A percentile compares a stretch with the other conserved stretches of the same genome.
These are phyloP conservation scores for Fusarium bulbicola DNA, from an alignment of 2,329 filamentous ascomycete species.

Conservation along the genomic window DNA sequence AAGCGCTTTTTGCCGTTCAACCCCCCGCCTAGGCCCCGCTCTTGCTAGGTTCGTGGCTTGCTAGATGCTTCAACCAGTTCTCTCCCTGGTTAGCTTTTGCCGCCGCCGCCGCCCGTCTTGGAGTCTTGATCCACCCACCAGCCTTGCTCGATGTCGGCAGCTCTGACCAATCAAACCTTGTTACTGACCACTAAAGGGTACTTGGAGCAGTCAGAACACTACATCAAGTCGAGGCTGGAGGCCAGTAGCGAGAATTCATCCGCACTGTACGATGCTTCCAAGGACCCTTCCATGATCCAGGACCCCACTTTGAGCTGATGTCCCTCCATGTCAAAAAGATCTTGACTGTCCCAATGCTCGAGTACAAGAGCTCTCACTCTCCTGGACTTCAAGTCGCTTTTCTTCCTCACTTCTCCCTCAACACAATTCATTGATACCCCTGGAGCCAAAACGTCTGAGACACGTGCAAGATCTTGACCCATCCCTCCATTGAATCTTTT, in stretches of 20 bases:
- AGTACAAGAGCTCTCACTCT: constrained; percentile 22
- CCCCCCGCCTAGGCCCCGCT: constrained; percentile 16
- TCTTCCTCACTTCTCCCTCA: background rate
- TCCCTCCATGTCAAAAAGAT: constrained; percentile 26
- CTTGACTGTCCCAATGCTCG: constrained; percentile 18
- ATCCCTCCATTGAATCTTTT: background rate
- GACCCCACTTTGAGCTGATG: constrained; percentile 23
- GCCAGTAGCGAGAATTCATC: background rate
- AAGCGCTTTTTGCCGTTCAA: constrained; percentile 3
- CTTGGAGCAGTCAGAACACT: constrained; percentile 10
- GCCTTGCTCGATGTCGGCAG: constrained; percentile 12
- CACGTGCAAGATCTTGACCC: background rate
- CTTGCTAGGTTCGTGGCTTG: constrained; percentile 6
- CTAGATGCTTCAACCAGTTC: constrained; percentile 8
- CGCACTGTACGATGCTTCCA: constrained; percentile 20
- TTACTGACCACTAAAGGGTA: background rate
- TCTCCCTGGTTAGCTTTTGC: constrained; percentile 9
- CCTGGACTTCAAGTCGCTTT: background rate
- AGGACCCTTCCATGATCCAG: constrained; percentile 2
- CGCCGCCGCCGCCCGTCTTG: constrained; percentile 18
- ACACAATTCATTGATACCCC: background rate
- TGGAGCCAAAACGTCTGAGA: background rate
- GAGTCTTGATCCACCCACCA: constrained; percentile 34
- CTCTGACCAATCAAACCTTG: constrained; percentile 13
- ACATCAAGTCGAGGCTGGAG: constrained; percentile 13